phyloP scores from a whole-genome alignment of 2,329 filamentous ascomycete genomes.

The Botrytis galanthina region DNA sequence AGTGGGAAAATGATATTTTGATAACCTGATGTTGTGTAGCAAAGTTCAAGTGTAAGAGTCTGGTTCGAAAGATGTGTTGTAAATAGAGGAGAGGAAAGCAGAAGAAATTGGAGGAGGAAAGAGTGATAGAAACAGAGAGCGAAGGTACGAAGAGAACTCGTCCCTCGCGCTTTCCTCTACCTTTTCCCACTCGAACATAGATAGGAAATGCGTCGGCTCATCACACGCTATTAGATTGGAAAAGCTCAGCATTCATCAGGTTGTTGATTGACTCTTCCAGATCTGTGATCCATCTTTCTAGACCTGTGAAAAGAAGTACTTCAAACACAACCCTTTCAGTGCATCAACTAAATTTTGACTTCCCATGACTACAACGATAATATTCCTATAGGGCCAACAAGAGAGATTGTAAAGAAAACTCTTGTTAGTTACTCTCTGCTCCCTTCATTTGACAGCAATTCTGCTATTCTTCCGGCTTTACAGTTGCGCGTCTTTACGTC shows the following conservation, averaged over 20 bases:
- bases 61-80: background rate
- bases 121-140: no score
- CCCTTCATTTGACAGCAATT: rapidly evolving
- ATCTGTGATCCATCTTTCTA: background rate
- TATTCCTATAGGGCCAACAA: background rate
- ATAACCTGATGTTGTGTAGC: background rate
- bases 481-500: no score
- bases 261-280: background rate
- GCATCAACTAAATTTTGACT: rapidly evolving
- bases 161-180: background rate
- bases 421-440: rapidly evolving
- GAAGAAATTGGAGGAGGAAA: background rate
- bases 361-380: background rate
- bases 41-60: background rate
- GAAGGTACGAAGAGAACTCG: background rate
- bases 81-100: background rate
- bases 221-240: rapidly evolving
- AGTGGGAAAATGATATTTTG: background rate
- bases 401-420: background rate
- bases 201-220: background rate
- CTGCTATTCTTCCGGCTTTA: background rate
- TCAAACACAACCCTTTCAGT: background rate
- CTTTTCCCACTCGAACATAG: background rate
- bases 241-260: rapidly evolving
- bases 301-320: background rate